These are phyloP conservation scores for Selaginella moellendorffii DNA, from an alignment of 75 land plant species.

Conservation along the genomic window DNA sequence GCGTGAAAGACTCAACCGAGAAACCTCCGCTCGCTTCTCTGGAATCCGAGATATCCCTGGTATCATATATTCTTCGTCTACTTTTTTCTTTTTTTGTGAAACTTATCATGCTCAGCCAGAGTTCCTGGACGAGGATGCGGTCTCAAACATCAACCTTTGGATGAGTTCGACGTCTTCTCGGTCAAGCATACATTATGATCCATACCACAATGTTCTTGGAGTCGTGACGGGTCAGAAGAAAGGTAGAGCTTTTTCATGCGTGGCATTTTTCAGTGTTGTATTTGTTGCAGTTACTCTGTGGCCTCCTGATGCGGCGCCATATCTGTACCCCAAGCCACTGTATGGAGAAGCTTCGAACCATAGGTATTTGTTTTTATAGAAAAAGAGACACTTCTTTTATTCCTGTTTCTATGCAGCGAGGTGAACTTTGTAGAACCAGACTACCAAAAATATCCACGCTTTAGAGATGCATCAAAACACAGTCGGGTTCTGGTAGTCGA, in stretches of 20 bases:
- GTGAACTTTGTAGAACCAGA: constrained; percentile 60
- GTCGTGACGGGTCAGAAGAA: constrained; percentile 63
- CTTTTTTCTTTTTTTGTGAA: no score
- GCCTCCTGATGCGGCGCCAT: constrained; percentile 71
- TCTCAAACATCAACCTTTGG: constrained; percentile 74
- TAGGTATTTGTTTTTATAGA: constrained; percentile 39
- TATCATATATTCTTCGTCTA: not conserved
- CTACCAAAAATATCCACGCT: constrained; percentile 37
- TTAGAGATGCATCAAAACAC: constrained; percentile 27
- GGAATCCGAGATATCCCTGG: constrained; percentile 16
- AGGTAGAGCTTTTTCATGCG: constrained; percentile 26
- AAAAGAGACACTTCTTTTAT: not conserved
- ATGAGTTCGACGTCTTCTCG: constrained; percentile 57
- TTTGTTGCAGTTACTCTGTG: constrained; percentile 50
- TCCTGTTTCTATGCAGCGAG: constrained; percentile 31
- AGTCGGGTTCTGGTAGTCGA: constrained; percentile 44
- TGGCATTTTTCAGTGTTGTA: no score
- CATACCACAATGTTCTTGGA: constrained; percentile 80
- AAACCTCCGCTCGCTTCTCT: constrained; percentile 12
- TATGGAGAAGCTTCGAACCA: constrained; percentile 95
- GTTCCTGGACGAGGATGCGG: constrained; percentile 29
- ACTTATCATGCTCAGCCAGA: constrained; percentile 43
- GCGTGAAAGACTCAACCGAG: constrained; percentile 14
- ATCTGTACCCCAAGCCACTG: constrained; percentile 61
- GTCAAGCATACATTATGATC: constrained; percentile 96